These are phyloP conservation scores for Cubamyces lactineus DNA, from an alignment of 768 basidiomycete genomes.

Conservation along the genomic window DNA sequence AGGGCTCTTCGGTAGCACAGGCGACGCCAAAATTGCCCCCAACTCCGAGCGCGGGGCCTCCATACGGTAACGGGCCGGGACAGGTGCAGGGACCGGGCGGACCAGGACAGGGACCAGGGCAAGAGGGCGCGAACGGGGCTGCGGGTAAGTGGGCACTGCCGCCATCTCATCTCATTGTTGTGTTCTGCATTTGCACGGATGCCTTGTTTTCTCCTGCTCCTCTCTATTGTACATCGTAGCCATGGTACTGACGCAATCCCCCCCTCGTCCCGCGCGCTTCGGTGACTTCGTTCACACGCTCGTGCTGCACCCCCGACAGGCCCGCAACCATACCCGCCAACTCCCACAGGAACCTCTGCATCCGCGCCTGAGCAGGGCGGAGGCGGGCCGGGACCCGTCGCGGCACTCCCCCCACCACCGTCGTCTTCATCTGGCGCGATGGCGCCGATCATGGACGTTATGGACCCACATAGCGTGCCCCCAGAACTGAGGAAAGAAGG, in stretches of 20 bases:
- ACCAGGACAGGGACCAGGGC: conserved; percentile 23
- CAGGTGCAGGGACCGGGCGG: conserved; percentile 18
- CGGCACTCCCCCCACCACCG: conserved; percentile 22
- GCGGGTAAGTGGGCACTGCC: conserved; percentile 18
- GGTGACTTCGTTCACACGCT: neutral
- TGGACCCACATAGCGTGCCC: conserved; percentile 49
- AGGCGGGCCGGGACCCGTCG: conserved; percentile 21
- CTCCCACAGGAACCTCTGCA: conserved; percentile 37
- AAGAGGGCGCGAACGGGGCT: conserved; percentile 22
- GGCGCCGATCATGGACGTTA: conserved; percentile 23
- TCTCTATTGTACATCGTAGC: neutral
- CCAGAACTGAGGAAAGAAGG: conserved; percentile 74
- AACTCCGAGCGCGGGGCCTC: conserved; percentile 26
- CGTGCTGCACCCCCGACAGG: conserved; percentile 9
- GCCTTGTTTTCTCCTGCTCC: neutral
- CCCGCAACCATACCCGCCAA: conserved; percentile 27
- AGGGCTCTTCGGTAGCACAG: conserved; percentile 12
- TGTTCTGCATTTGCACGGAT: neutral
- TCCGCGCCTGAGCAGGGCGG: conserved; percentile 31
- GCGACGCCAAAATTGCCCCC: conserved; percentile 43
- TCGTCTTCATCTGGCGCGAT: conserved; percentile 6
- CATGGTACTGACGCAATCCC: neutral
- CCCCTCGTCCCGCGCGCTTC: neutral
- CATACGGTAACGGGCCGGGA: conserved; percentile 21
- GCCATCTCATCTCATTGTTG: neutral